phyloP scores from a whole-genome alignment of 2,329 filamentous ascomycete species.

The Akanthomyces dipterigenus region DNA sequence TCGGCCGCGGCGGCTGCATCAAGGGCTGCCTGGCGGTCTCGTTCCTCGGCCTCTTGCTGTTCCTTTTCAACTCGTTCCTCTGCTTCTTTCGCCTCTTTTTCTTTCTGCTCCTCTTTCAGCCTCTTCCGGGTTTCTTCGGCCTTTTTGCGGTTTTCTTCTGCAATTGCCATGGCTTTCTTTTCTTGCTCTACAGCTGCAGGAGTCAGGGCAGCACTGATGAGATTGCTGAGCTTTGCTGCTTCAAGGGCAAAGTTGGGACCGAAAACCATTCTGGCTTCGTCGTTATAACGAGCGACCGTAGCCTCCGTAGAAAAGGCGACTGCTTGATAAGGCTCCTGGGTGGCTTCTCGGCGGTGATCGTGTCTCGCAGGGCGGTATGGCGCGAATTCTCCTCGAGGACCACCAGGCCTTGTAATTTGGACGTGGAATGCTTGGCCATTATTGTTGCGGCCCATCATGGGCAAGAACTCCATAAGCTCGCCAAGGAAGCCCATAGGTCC shows the following conservation, averaged over 20 bases:
- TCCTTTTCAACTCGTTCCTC: constrained; percentile 60
- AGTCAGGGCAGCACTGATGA: constrained; percentile 66
- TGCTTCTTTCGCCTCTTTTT: constrained; percentile 28
- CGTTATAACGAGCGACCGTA: constrained; percentile 75
- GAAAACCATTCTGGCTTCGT: constrained; percentile 85
- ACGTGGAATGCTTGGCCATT: constrained; percentile 50
- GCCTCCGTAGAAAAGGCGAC: constrained; percentile 66
- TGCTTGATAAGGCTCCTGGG: constrained; percentile 62
- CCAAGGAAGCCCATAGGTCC: constrained; percentile 50
- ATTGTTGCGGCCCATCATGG: constrained; percentile 37
- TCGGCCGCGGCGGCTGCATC: constrained; percentile 50
- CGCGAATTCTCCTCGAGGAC: constrained; percentile 43
- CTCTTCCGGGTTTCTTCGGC: constrained; percentile 53
- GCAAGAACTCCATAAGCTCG: constrained; percentile 49
- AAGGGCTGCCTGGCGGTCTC: constrained; percentile 52
- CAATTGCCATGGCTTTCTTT: constrained; percentile 59
- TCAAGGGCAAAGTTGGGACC: constrained; percentile 57
- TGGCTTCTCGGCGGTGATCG: constrained; percentile 41
- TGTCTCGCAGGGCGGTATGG: constrained; percentile 35
- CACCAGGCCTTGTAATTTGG: constrained; percentile 46
- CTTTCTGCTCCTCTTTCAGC: constrained; percentile 56
- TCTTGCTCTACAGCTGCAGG: constrained; percentile 80
- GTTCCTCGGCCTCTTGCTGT: constrained; percentile 64
- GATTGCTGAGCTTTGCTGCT: constrained; percentile 60
- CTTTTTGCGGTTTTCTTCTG: constrained; percentile 43